phyloP scores from a whole-genome alignment of 75 land plant species.

The Cupressus sempervirens region DNA sequence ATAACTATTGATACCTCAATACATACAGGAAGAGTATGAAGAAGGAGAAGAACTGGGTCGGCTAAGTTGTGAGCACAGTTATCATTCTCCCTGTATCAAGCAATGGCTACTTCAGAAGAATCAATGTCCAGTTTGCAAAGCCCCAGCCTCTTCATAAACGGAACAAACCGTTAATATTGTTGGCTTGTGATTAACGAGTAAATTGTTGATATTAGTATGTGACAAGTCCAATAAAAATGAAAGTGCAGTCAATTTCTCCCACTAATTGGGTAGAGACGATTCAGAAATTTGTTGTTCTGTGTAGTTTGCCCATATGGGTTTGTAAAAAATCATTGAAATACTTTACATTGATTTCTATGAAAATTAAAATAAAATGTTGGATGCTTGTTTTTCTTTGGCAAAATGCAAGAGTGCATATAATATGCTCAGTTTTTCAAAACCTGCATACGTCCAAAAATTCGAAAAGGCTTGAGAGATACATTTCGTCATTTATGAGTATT shows the following conservation, averaged over 20 bases:
- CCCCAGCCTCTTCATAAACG: conserved; percentile 33
- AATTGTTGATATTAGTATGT: neutral
- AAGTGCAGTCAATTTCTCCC: neutral
- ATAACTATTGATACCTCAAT: neutral
- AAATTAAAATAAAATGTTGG: neutral
- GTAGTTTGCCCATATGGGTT: neutral
- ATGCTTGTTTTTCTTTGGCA: neutral
- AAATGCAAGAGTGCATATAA: neutral
- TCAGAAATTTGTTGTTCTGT: neutral
- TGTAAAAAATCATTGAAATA: neutral
- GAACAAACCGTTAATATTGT: neutral
- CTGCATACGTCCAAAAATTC: neutral
- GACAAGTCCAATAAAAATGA: neutral
- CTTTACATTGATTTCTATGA: neutral
- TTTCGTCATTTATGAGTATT: neutral
- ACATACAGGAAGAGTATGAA: conserved; percentile 79
- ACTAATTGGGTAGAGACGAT: neutral
- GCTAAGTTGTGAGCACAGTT: conserved; percentile 69
- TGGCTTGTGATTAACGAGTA: neutral
- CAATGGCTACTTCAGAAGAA: conserved; percentile 89
- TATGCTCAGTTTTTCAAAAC: neutral
- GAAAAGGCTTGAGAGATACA: neutral
- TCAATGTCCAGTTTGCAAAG: conserved; percentile 95
- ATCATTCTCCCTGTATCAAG: conserved; percentile 68
- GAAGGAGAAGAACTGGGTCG: conserved; percentile 72